Conservation (phyloP, 225 moss, liverwort and hornwort species). For the Pleurozium schreberi region DNA sequence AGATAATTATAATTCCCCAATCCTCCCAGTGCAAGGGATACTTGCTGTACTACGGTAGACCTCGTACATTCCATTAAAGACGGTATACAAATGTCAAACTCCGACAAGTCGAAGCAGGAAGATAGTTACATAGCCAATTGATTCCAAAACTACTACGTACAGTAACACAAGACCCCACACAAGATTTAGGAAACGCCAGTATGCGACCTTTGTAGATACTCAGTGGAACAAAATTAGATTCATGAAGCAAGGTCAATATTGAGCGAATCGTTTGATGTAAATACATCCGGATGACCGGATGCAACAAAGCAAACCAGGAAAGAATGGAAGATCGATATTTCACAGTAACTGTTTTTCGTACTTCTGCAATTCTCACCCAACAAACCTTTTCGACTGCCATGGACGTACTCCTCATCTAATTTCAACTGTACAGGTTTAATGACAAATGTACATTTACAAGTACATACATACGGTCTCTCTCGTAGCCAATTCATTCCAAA, state of each 20-base stretch:
- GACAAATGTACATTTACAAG: background rate
- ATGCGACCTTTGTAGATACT: background rate
- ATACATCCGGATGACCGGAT: slow-evolving; percentile 17
- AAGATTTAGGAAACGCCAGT: background rate
- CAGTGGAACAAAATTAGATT: background rate
- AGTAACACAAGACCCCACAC: background rate
- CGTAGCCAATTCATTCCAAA: background rate
- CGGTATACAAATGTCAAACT: background rate
- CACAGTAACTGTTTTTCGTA: background rate
- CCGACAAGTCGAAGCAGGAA: background rate
- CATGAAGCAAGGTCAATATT: background rate
- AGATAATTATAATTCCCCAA: background rate
- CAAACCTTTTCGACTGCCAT: background rate
- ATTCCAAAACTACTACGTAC: background rate
- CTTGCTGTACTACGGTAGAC: background rate
- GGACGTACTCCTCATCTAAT: background rate
- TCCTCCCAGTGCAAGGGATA: background rate
- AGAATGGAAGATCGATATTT: background rate
- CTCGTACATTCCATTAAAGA: background rate
- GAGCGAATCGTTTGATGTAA: background rate
- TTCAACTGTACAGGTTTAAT: background rate
- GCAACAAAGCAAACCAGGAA: background rate
- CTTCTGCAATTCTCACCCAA: background rate
- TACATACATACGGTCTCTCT: background rate
- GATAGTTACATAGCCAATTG: background rate